These are phyloP conservation scores for Phylloporus sp. DNA, from an alignment of 768 basidiomycete species.

Conservation along the genomic window DNA sequence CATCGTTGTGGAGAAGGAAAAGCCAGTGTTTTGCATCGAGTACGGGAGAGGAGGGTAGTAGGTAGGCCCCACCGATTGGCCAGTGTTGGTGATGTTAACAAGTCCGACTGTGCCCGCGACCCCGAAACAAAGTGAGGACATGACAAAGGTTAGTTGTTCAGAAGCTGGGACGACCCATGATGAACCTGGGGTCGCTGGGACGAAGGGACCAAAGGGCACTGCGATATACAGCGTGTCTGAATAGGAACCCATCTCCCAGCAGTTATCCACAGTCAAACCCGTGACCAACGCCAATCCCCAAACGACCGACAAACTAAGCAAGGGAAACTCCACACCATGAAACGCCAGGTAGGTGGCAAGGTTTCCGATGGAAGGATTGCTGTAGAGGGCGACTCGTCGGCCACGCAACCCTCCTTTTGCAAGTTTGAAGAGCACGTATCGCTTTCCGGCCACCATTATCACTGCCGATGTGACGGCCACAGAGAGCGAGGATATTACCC, in stretches of 20 bases:
- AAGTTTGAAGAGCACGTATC: slow-evolving; percentile 15
- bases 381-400: slow-evolving; percentile 12
- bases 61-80: neutral
- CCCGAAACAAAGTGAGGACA: slow-evolving; percentile 3
- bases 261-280: slow-evolving; percentile 8
- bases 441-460: slow-evolving; percentile 12
- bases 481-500: slow-evolving; percentile 9
- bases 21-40: neutral
- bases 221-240: rapidly evolving
- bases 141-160: slow-evolving; percentile 1
- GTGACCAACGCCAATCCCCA: slow-evolving; percentile 14
- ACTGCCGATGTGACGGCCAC: slow-evolving; percentile 11
- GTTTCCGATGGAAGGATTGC: slow-evolving; percentile 7
- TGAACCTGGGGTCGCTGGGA: neutral
- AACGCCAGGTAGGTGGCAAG: slow-evolving; percentile 3
- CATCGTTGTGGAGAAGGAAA: slow-evolving; percentile 2
- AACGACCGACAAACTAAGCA: slow-evolving; percentile 5
- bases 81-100: slow-evolving; percentile 2
- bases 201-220: slow-evolving; percentile 4
- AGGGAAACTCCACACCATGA: slow-evolving; percentile 7
- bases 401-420: slow-evolving; percentile 7
- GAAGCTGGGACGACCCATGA: neutral
- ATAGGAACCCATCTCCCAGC: neutral
- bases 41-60: slow-evolving; percentile 13
- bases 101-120: neutral